Conservation (phyloP, 305 asterid species). For the Withania somnifera region DNA sequence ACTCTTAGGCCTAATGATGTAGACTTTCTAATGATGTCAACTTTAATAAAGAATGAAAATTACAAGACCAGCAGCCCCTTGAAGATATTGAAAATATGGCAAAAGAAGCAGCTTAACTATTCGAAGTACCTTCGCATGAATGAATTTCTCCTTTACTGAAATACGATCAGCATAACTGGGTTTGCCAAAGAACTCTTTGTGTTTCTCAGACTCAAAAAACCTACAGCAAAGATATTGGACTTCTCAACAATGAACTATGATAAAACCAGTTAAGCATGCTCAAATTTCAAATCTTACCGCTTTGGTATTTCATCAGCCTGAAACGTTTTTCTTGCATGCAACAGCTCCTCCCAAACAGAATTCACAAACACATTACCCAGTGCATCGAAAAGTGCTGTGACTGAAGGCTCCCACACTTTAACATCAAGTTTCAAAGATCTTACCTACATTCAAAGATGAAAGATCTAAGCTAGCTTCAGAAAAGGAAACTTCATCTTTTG, state of each 20-base stretch:
- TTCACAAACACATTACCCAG: slow-evolving; percentile 70
- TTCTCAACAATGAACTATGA: not conserved
- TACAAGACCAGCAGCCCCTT: not conserved
- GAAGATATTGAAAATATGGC: not conserved
- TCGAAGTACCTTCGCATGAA: slow-evolving; percentile 73
- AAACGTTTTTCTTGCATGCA: slow-evolving; percentile 60
- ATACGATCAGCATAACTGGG: slow-evolving; percentile 72
- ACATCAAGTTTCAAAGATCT: slow-evolving; percentile 85
- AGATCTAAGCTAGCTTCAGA: slow-evolving; percentile 8
- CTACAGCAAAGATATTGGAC: slow-evolving; percentile 25
- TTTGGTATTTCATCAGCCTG: slow-evolving; percentile 92
- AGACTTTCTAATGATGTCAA: not conserved
- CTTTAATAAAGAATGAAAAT: not conserved
- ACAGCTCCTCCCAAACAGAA: slow-evolving; percentile 81
- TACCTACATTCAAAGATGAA: slow-evolving; percentile 40
- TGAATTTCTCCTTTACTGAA: slow-evolving; percentile 83
- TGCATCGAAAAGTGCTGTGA: slow-evolving; percentile 65
- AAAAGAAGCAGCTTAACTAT: slow-evolving; percentile 2
- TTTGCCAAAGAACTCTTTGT: slow-evolving; percentile 54
- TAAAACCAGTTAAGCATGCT: not conserved
- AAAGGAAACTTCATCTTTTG: not conserved
- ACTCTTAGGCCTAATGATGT: no score
- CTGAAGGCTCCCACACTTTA: slow-evolving; percentile 87
- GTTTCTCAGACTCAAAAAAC: slow-evolving; percentile 55
- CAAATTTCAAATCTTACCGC: slow-evolving; percentile 35